Evolutionary conservation across 179 eudicot genomes (phyloP), one percentile per base, ranked within the genome.

Genomic region (Amaranthus tricolor): DNA sequence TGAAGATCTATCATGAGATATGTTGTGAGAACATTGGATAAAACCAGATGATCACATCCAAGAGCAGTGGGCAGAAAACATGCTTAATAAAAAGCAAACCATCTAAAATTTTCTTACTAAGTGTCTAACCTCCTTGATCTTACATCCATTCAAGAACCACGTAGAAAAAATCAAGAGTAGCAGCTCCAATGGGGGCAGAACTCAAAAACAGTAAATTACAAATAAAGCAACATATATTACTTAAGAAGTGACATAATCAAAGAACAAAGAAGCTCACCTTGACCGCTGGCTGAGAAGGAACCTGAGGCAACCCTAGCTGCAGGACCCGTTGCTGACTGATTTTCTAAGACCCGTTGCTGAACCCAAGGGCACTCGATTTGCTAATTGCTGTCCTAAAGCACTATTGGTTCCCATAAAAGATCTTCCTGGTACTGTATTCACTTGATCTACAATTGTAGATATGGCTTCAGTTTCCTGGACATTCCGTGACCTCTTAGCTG

Each of bases 401-500:
- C 82, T 83, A 69, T 77, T 63, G 74, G 82, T 84, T 45, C 82
- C 89, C 63, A 80, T 66, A 79, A 83, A 87, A 66, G 74, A 77
- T 76, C 76, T 77, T 73, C 81, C 86, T 53, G 81, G 50, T 44
- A 77, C 44, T 57, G 75, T 65, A 64, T 60, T 79, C 54, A 70
- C 78, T 71, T 78, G 79, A 50, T 47, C 70, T 54, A 57, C 62
- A 77, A 66, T 79, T 17, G 71, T 63, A 20, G 76, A 57, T 56
- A 76, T 53, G 40, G 45, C 79, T 70, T 70, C 74, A 57, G 78
- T 79, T 7, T 78, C 84, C 49, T 68, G 58, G 44, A 83, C 92
- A 85, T 73, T 88, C 80, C 85, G 88, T 68, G 73, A 94, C 57
- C 92, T 87, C 85, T 96, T 96, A 71, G 74, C 47, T 45, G 85